phyloP scores from a whole-genome alignment of 805 yeast genomes.

The Kregervanrija fluxuum region DNA sequence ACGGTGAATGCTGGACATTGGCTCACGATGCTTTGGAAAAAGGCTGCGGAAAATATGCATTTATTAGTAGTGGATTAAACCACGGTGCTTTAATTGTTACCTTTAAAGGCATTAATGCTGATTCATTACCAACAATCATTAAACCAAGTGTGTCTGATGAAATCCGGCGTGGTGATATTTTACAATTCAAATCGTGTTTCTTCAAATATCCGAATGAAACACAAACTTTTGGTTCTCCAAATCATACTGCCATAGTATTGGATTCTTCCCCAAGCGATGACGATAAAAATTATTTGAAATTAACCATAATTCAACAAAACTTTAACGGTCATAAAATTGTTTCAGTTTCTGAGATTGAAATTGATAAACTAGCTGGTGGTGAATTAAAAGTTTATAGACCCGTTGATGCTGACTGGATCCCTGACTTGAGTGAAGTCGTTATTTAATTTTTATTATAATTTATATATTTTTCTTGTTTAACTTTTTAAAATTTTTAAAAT shows the following conservation, averaged over 20 bases:
- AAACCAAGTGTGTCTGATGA: conserved; percentile 30
- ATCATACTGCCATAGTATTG: conserved; percentile 41
- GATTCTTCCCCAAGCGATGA: conserved; percentile 25
- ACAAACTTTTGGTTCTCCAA: conserved; percentile 41
- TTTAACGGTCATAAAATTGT: conserved; percentile 37
- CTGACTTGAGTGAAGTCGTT: conserved; percentile 10
- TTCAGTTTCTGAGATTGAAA: conserved; percentile 29
- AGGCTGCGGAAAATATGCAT: conserved; percentile 53
- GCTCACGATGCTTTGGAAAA: conserved; percentile 46
- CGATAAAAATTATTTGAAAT: conserved; percentile 17
- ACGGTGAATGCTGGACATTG: conserved; percentile 58
- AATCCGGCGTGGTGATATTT: conserved; percentile 47
- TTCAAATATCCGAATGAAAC: conserved; percentile 32
- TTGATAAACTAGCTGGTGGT: conserved; percentile 36
- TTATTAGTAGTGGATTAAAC: conserved; percentile 37
- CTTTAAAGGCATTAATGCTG: conserved; percentile 11
- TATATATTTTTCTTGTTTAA: background rate
- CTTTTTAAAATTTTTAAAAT: background rate
- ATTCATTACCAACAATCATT: conserved; percentile 10
- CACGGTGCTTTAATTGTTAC: conserved; percentile 37
- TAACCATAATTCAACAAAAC: conserved; percentile 43
- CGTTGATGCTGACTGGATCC: conserved; percentile 39
- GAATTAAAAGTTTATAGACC: conserved; percentile 41
- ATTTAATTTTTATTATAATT: background rate
- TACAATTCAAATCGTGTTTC: conserved; percentile 38